Base-by-base conservation (phyloP, 345 rosid species). In the Pseudoturritis turrita region DNA sequence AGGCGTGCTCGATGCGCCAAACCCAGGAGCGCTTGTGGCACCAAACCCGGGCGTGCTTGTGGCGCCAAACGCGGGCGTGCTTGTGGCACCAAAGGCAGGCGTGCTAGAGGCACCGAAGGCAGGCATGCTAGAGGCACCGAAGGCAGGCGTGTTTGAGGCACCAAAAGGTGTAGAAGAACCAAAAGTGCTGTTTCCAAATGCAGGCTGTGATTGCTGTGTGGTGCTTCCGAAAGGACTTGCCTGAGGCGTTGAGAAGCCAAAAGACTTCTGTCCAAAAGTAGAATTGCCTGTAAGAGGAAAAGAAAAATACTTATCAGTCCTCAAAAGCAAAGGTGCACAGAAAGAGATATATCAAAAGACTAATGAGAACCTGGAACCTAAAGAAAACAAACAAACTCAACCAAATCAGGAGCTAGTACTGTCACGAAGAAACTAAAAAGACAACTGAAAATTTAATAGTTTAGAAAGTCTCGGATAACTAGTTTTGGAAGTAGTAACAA, bases 241-340 rank as follows among this genome's bases (percentile, higher is more conserved):
- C 51, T 80, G 94, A 68, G 85, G 81, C 14, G 83, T 71, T 47
- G 98, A 83, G 79, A 89, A 86, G 68, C 96, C 96, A 79, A 91
- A 91, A 41, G 90, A 73, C 77, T 88, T 89, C 77, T 91, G 96
- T 53, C 98, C 96, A 63, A 87, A 89, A 17, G 70, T 68, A 75
- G 94, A 84, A 65, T 87, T 69, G 12, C 89, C 97, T 91, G 64
- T 29, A 57, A 47, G 40, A 43, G 47, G 62, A 40, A 66, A 7
- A 45, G 14, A 31, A 73, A 39, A 55, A 41, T 5, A 9, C 15
- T 5, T 10, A 35, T 68, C 63, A 63, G 49, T 45, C 11, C 8
- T n/a, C 21, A 14, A 3, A 12, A 36, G 68, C 49, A 29, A 21
- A 26, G 33, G 6, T 41, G 58, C 46, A 62, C 8, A 39, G 11